phyloP scores from a whole-genome alignment of 805 yeast species.

The Wickerhamiella qilinensis region DNA sequence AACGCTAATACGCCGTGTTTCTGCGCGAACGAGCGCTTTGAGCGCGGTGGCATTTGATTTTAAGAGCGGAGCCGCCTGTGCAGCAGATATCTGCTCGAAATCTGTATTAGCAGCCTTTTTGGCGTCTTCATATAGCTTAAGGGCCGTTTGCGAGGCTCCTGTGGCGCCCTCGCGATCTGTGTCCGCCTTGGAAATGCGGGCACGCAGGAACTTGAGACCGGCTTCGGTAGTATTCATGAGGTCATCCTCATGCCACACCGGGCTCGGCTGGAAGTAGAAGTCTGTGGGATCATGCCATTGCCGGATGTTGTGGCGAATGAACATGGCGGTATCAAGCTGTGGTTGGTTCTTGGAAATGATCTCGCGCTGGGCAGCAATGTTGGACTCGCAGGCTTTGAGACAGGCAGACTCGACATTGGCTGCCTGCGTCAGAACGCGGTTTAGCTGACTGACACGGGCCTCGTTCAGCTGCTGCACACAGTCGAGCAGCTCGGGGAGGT shows the following conservation, averaged over 20 bases:
- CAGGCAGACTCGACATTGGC: constrained; percentile 41
- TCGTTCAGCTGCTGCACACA: constrained; percentile 72
- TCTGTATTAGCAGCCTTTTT: constrained; percentile 13
- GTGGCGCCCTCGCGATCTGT: constrained; percentile 19
- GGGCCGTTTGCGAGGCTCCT: constrained; percentile 9
- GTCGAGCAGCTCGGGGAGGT: constrained; percentile 79
- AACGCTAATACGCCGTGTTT: constrained; percentile 51
- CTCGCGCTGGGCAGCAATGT: constrained; percentile 32
- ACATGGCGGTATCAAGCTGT: constrained; percentile 71
- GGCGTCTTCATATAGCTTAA: constrained; percentile 26
- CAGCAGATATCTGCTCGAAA: constrained; percentile 17
- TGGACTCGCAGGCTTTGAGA: constrained; percentile 25
- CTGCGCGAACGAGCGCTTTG: constrained; percentile 52
- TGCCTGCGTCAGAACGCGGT: constrained; percentile 51
- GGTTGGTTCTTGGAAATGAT: constrained; percentile 60
- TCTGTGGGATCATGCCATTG: constrained; percentile 80
- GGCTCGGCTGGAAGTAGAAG: constrained; percentile 70
- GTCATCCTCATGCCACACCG: constrained; percentile 96
- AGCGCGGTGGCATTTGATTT: constrained; percentile 36
- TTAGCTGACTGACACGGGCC: constrained; percentile 52
- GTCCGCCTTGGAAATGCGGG: constrained; percentile 24
- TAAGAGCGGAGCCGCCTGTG: constrained; percentile 23
- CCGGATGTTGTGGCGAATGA: constrained; percentile 62
- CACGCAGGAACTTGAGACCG: constrained; percentile 21
- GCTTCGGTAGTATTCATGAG: constrained; percentile 36